Evolutionary conservation across 192 early-diverging fungal species (phyloP).

Genomic region (Linnemannia elongata): DNA sequence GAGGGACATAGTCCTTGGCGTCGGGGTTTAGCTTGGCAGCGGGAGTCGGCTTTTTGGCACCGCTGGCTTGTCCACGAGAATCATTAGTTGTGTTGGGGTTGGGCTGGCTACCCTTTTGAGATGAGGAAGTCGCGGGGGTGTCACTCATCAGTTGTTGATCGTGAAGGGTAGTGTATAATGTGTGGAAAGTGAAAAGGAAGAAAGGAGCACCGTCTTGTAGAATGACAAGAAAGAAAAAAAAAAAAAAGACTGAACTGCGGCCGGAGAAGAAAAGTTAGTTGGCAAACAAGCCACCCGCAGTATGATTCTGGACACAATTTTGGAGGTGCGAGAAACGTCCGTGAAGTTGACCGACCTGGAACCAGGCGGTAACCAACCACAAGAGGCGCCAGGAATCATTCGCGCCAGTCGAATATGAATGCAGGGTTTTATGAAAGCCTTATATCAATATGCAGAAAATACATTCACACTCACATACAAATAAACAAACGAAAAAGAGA

Average conservation of each 20-base stretch:
- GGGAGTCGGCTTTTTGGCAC: slow-evolving; percentile 5
- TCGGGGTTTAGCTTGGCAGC: slow-evolving; percentile 39
- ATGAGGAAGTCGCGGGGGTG: neutral
- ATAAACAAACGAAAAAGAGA: no score
- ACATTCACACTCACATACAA: no score
- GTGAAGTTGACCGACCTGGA: neutral
- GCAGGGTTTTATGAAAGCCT: no score
- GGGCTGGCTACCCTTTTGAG: neutral
- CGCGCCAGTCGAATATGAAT: no score
- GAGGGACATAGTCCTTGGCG: slow-evolving; percentile 54
- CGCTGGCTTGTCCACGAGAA: neutral
- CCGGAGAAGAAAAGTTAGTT: neutral
- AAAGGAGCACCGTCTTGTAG: neutral
- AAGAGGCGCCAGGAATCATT: no score
- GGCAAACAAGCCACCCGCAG: slow-evolving; percentile 44
- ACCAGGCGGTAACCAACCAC: neutral
- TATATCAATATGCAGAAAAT: no score
- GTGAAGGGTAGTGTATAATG: neutral
- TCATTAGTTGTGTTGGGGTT: neutral
- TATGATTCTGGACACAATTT: slow-evolving; percentile 6
- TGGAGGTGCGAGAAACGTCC: neutral
- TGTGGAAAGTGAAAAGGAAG: neutral
- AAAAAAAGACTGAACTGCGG: neutral
- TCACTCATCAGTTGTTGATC: neutral
- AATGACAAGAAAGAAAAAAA: no score